Conservation (phyloP, 1,139 yeast genomes). For the Candida buenavistaensis region DNA sequence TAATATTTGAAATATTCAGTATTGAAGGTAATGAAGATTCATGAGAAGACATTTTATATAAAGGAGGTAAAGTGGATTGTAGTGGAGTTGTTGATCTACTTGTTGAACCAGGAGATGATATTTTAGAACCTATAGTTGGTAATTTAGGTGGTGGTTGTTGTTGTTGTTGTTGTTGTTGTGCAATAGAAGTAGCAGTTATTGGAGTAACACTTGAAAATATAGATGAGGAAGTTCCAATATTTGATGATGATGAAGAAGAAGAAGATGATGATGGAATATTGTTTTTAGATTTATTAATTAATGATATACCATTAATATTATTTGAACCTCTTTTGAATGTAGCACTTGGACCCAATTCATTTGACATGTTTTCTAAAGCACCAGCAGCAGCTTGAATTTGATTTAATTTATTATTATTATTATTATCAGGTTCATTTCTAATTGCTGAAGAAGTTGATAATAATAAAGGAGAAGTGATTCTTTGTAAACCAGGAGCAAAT, state of each 20-base stretch:
- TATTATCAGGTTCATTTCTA: conserved; percentile 18
- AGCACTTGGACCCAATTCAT: conserved; percentile 49
- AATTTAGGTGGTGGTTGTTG: conserved; percentile 17
- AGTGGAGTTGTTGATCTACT: conserved; percentile 13
- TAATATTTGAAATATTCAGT: conserved; percentile 6
- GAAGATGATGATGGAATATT: conserved; percentile 2
- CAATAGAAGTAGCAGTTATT: conserved; percentile 5
- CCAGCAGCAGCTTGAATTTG: conserved; percentile 54
- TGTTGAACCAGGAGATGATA: conserved; percentile 17
- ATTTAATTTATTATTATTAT: conserved; percentile 16
- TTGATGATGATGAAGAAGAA: neutral
- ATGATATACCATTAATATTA: conserved; percentile 26
- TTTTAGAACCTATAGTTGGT: conserved; percentile 20
- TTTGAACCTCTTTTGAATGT: conserved; percentile 28
- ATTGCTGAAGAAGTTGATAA: conserved; percentile 47
- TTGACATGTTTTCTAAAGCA: conserved; percentile 57
- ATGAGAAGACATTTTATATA: conserved; percentile 22
- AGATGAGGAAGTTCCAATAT: conserved; percentile 8
- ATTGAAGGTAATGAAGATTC: conserved; percentile 11
- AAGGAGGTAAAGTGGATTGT: conserved; percentile 31
- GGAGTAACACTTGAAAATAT: conserved; percentile 15
- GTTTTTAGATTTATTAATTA: conserved; percentile 21
- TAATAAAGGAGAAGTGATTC: conserved; percentile 65
- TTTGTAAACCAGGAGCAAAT: conserved; percentile 62
- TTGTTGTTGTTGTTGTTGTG: conserved; percentile 18